Percentiles rank a stretch among this genome's conserved stretches.
phyloP scores from a whole-genome alignment of 108 stramenopile species.

The Schizochytrium sp. region DNA sequence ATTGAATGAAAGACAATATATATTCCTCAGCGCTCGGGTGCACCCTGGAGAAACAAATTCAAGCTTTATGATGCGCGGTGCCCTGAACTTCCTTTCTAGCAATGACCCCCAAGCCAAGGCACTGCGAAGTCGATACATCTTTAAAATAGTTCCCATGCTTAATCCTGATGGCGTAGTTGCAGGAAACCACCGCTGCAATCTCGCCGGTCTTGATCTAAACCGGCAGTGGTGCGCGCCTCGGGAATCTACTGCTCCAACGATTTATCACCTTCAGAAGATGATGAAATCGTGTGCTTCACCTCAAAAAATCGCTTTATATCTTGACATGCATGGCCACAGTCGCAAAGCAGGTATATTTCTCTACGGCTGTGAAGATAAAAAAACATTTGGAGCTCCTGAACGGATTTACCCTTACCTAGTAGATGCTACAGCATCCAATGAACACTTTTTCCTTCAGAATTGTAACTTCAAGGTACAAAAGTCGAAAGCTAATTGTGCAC shows the following conservation, averaged over 20 bases:
- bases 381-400: conserved; percentile 10
- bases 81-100: conserved; percentile 73
- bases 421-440: not conserved
- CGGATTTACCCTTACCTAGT: conserved; percentile 45
- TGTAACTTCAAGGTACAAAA: conserved; percentile 61
- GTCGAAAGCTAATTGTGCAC: conserved; percentile 41
- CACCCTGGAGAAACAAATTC: conserved; percentile 80
- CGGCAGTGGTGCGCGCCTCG: conserved; percentile 70
- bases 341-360: conserved; percentile 75
- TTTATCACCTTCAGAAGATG: conserved; percentile 68
- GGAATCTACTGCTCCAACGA: conserved; percentile 67
- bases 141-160: conserved; percentile 79
- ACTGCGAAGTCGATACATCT: conserved; percentile 69
- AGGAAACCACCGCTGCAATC: conserved; percentile 75
- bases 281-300: conserved; percentile 27
- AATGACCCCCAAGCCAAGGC: conserved; percentile 61
- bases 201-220: conserved; percentile 78
- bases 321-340: conserved; percentile 79
- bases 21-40: conserved; percentile 70
- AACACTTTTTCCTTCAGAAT: not conserved
- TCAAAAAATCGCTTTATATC: conserved; percentile 66
- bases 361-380: conserved; percentile 58
- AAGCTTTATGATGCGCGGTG: conserved; percentile 78
- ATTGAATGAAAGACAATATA: not conserved
- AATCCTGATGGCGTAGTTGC: conserved; percentile 80